phyloP scores from a whole-genome alignment of 352 stramenopile species.

The Globisporangium orthogonon region DNA sequence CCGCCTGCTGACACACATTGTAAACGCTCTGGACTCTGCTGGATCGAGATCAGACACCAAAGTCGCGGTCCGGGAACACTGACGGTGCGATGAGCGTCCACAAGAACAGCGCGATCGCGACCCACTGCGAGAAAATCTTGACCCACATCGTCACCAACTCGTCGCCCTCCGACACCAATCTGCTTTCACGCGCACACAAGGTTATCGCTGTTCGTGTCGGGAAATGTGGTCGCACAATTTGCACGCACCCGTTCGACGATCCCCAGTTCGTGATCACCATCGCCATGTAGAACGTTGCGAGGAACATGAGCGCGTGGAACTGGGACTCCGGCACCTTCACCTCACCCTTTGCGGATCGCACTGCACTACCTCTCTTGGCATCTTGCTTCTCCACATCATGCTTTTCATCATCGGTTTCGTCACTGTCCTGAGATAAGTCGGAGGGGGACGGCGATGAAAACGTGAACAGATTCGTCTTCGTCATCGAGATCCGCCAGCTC shows the following conservation, averaged over 20 bases:
- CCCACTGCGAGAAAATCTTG: constrained; percentile 91
- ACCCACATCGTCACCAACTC: constrained; percentile 92
- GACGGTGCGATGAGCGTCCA: constrained; percentile 92
- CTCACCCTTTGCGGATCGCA: constrained; percentile 5
- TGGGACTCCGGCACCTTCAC: constrained; percentile 52
- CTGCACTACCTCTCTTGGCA: neutral
- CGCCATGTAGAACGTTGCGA: constrained; percentile 76
- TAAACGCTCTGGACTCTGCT: neutral
- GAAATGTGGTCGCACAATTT: too few relatives aligned
- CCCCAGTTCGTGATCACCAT: constrained; percentile 83
- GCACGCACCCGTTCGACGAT: constrained; percentile 40
- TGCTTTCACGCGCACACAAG: neutral
- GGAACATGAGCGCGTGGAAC: constrained; percentile 69
- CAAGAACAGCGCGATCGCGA: constrained; percentile 85
- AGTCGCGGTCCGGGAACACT: constrained; percentile 91
- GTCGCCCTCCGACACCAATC: constrained; percentile 25
- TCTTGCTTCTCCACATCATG: constrained; percentile 1
- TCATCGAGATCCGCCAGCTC: constrained; percentile 60
- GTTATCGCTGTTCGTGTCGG: neutral
- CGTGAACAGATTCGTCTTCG: constrained; percentile 47
- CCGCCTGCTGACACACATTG: neutral
- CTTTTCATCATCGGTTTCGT: constrained; percentile 4
- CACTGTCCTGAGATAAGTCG: constrained; percentile 2
- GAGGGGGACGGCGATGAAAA: constrained; percentile 22
- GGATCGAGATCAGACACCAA: constrained; percentile 22